phyloP scores from a whole-genome alignment of 345 rosid species.

The Syzygium aqueum region DNA sequence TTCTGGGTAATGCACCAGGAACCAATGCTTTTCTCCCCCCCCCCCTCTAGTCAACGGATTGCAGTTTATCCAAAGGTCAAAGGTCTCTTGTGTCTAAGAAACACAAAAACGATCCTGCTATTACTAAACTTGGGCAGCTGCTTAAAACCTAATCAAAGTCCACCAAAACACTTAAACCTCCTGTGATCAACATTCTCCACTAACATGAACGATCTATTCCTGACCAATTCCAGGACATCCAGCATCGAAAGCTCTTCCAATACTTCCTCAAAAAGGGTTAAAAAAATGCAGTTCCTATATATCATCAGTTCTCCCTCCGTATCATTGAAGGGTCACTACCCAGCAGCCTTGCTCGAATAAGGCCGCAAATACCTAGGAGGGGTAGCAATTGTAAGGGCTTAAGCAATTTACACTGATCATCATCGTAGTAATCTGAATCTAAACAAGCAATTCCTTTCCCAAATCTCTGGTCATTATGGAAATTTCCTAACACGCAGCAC shows the following conservation, averaged over 20 bases:
- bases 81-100: not conserved
- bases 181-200: not conserved
- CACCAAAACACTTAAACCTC: not conserved
- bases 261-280: not conserved
- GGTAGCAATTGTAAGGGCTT: not conserved
- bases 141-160: not conserved
- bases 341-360: not conserved
- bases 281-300: not conserved
- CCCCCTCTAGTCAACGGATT: not conserved
- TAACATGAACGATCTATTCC: not conserved
- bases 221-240: not conserved
- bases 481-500: not conserved
- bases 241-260: not conserved
- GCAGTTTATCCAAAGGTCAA: not conserved
- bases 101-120: not conserved
- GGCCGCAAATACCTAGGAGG: not conserved
- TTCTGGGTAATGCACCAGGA: not conserved
- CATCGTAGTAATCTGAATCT: not conserved
- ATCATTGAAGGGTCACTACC: not conserved
- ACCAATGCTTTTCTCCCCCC: not conserved
- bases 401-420: not conserved
- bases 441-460: not conserved
- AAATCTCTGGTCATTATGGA: not conserved
- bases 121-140: not conserved
- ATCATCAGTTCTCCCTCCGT: not conserved